Conservation (phyloP, 1,139 yeast species). For the Candida pseudocylindracea region DNA sequence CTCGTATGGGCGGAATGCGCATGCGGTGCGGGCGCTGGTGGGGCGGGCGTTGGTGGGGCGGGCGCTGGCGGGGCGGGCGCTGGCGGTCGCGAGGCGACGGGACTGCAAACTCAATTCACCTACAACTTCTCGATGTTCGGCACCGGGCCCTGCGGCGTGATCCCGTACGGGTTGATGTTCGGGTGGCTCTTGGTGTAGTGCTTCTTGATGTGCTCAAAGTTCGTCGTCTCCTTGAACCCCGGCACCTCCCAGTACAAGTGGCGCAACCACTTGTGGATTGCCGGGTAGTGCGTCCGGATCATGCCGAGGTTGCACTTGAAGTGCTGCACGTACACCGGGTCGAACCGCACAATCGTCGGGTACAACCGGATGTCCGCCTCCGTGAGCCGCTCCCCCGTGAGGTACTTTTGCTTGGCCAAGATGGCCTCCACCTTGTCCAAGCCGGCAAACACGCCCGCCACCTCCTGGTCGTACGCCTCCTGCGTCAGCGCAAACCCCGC, state of each 20-base stretch:
- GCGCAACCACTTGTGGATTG: constrained; percentile 57
- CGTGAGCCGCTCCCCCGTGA: constrained; percentile 48
- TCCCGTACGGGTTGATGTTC: constrained; percentile 58
- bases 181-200: constrained; percentile 78
- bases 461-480: constrained; percentile 62
- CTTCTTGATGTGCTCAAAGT: constrained; percentile 72
- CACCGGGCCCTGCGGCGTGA: constrained; percentile 79
- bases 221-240: constrained; percentile 58
- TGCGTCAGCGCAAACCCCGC: constrained; percentile 77
- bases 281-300: constrained; percentile 66
- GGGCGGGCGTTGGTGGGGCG: too few species aligned
- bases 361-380: constrained; percentile 80
- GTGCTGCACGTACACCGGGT: constrained; percentile 82
- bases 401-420: constrained; percentile 23
- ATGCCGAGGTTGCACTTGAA: constrained; percentile 79
- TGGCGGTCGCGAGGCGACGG: too few species aligned
- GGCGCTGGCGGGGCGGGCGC: too few species aligned
- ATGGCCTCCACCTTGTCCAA: constrained; percentile 58
- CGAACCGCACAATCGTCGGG: constrained; percentile 69
- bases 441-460: constrained; percentile 37
- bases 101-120: constrained; percentile 1
- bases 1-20: too few species aligned
- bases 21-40: too few species aligned
- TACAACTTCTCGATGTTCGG: constrained; percentile 34
- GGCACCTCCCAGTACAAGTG: constrained; percentile 70